These are phyloP conservation scores for Leptographium wingfieldii DNA, from an alignment of 2,329 filamentous ascomycete species.

Conservation along the genomic window DNA sequence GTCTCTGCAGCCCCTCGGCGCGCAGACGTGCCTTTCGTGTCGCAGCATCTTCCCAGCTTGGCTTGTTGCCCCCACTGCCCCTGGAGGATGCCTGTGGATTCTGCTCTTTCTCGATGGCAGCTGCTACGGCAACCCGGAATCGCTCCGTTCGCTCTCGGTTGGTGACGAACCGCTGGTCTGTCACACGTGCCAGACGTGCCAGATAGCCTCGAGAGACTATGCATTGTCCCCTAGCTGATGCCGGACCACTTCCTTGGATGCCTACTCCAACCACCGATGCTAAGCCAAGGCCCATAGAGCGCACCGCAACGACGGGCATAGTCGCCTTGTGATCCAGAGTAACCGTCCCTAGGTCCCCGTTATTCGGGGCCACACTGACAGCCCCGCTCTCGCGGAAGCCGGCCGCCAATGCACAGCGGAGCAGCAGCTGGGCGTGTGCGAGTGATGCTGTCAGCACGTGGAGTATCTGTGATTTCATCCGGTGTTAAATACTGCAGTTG, in stretches of 20 bases:
- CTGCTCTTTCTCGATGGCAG: slow-evolving; percentile 19
- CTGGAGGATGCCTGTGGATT: slow-evolving; percentile 8
- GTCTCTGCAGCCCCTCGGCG: slow-evolving; percentile 37
- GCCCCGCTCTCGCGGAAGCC: slow-evolving; percentile 88
- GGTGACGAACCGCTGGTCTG: slow-evolving; percentile 61
- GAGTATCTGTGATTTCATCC: slow-evolving; percentile 51
- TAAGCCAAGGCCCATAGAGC: slow-evolving; percentile 69
- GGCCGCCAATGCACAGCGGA: slow-evolving; percentile 63
- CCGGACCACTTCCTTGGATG: not conserved
- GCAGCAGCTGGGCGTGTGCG: slow-evolving; percentile 59
- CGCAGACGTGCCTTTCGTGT: slow-evolving; percentile 41
- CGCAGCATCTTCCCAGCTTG: slow-evolving; percentile 41
- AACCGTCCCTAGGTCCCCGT: not conserved
- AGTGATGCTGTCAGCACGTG: slow-evolving; percentile 72
- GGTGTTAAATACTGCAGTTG: not conserved
- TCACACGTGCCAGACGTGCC: slow-evolving; percentile 50
- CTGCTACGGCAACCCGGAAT: slow-evolving; percentile 42
- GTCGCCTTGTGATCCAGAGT: slow-evolving; percentile 20
- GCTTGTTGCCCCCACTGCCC: not conserved
- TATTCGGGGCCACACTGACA: slow-evolving; percentile 41
- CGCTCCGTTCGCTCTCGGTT: slow-evolving; percentile 56
- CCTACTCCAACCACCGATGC: slow-evolving; percentile 64
- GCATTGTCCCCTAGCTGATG: slow-evolving; percentile 18
- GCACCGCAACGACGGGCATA: slow-evolving; percentile 69
- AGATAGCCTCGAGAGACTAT: slow-evolving; percentile 59